Base-by-base conservation (phyloP, 179 eudicot species). In the Silene vulgaris region DNA sequence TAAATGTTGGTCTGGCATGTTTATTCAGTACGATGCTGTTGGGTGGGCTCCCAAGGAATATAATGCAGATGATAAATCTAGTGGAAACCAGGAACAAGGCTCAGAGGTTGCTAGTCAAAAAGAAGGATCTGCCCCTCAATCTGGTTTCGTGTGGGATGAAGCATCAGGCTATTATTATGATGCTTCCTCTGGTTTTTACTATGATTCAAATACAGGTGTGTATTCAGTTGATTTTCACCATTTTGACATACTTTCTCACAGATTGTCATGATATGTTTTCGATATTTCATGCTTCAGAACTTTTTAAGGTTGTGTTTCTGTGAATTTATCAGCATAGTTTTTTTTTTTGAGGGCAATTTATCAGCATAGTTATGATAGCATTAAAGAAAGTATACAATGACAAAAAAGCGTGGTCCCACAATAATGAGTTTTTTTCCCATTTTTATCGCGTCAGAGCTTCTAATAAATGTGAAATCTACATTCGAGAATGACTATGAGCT, bases 41-140 rank as follows among this genome's bases (percentile, higher is more conserved):
- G 99, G 97, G 52, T 95, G 99, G 99, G 96, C 99, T 56, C 99
- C 99, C 30, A 95, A 95, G 83, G 99, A 95, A 86, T 95, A 92
- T 80, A 89, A 92, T 85, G 91, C 97, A 26, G 96, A 95, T 80
- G 97, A 92, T 68, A 94, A 84, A 74, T 77, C 90, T 29, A 75
- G 79, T 56, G 87, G 77, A 72, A 84, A 77, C 76, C 90, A 85
- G 57, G 88, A 87, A 74, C 92, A 86, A 78, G 79, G 78, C n/a
- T 81, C 89, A 43, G 88, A 73, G 73, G 82, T 75, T 73, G 76
- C 85, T 40, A 84, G 78, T 75, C 87, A 78, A 45, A 88, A 78
- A 60, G 88, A 84, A 77, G 74, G 89, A 71, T 88, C 88, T 32
- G 97, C 90, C 74, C 97, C 97, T 8, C 97, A 90, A 78, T 88